Evolutionary conservation across 2,329 filamentous ascomycete genomes (phyloP), one percentile per base, ranked within the genome.

Genomic region (Fusarium sp.): DNA sequence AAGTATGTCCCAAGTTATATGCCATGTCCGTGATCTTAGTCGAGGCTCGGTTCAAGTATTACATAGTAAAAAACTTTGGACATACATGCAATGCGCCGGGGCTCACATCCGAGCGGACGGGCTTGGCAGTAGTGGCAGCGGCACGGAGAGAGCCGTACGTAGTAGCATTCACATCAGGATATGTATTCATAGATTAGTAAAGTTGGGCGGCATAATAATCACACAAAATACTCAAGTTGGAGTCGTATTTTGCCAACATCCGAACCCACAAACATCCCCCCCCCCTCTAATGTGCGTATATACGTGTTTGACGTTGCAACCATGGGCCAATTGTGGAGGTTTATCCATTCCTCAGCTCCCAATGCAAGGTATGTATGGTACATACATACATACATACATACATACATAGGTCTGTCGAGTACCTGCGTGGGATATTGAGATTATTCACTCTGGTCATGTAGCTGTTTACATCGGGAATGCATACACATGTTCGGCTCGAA

Each of bases 281-380:
- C 21, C 21, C n/a, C n/a, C n/a, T n/a, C n/a, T n/a, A n/a, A 25
- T 25, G 23, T 8, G 8, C 23, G 23, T 25, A 25, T 8, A 25
- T 25, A 21, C 23, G 29, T 29, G 11, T 33, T 51, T 27, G 36
- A 52, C 43, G 38, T 53, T 56, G 39, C 52, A 48, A 15, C 13
- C 29, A 19, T 33, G 36, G 36, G 46, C 44, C 42, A 47, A 21
- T 25, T 32, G 45, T 41, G 55, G 59, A 59, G 49, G 37, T 44
- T 47, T 64, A 64, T 65, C 50, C 51, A 65, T 64, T 65, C 61
- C 61, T 64, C 61, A 65, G 61, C 61, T 64, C 48, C 57, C 15
- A n/a, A 32, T 31, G 31, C 43, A 36, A 42, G 23, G 38, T 38
- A 49, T 41, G 15, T 47, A n/a, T n/a, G n/a, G n/a, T n/a, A n/a